Conservation (phyloP, 257 asterid genomes). For the Solanum habrochaites region DNA sequence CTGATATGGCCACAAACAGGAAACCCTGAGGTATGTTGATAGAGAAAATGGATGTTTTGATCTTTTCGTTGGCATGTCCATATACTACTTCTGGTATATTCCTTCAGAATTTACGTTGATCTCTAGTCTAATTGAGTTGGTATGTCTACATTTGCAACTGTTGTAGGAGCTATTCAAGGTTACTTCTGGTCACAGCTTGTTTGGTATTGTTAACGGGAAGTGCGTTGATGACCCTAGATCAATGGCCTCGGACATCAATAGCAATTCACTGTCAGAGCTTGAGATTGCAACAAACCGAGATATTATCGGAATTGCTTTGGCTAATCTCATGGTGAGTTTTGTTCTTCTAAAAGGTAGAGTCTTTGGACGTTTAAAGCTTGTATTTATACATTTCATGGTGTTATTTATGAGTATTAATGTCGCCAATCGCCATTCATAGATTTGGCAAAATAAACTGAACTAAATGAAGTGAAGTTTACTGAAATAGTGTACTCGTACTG, state of each 20-base stretch:
- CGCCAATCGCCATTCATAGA: neutral
- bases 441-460: neutral
- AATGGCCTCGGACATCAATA: constrained; percentile 80
- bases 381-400: neutral
- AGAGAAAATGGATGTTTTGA: neutral
- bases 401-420: neutral
- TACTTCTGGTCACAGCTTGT: constrained; percentile 76
- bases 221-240: constrained; percentile 85
- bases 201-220: constrained; percentile 72
- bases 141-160: neutral
- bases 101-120: neutral
- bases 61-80: neutral
- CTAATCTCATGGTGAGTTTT: constrained; percentile 77
- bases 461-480: neutral
- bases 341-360: neutral
- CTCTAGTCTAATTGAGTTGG: neutral
- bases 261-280: constrained; percentile 64
- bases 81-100: neutral
- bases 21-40: constrained; percentile 70
- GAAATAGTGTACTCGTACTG: neutral
- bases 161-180: constrained; percentile 75
- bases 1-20: constrained; percentile 90
- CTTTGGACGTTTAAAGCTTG: neutral
- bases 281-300: constrained; percentile 86
- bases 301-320: constrained; percentile 82